Evolutionary conservation across 169 alveolate genomes (phyloP), one percentile per base, ranked within the genome.

Genomic region (Blepharisma undulans): DNA sequence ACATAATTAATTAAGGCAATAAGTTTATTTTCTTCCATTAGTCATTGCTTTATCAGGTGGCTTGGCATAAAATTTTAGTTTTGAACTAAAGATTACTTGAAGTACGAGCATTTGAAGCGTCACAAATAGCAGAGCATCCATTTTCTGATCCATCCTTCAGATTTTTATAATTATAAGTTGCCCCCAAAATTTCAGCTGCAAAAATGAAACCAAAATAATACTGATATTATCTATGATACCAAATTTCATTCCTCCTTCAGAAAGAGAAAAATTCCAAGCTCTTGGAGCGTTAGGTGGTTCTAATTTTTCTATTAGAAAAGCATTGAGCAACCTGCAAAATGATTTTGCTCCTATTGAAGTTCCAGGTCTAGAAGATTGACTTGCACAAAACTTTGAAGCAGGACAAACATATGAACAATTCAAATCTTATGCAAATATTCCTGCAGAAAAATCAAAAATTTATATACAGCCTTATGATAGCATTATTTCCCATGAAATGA

Each of bases 391-490:
- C 87, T 21, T 19, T 22, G 92, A 88, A 32, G n/a, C 48, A 29
- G 92, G 92, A 1, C 79, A 88, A 72, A 61, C 48, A 18, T 88
- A 27, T 7, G 60, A 29, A 12, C 29, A 33, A 14, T 88, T 21
- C 25, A 16, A 29, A 34, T 4, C 78, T 22, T 19, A 88, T 29
- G 72, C 61, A 21, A 76, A 18, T n/a, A n/a, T 76, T 3, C 87
- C 87, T 29, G 1, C 74, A 3, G 18, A 82, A 48, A 82, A 34
- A 36, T n/a, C 34, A 10, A 61, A 92, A 90, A 90, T 88, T 86
- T 25, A 94, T 90, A 22, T 92, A 92, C 88, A 90, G 87, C 27
- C 81, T 74, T 48, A 90, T 89, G 22, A 48, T 90, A 12, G 92
- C 87, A 60, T 29, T 25, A 21, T 59, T 90, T 87, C 25, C 76